phyloP scores from a whole-genome alignment of 1,139 yeast species.

The Yamadazyma siamensis region DNA sequence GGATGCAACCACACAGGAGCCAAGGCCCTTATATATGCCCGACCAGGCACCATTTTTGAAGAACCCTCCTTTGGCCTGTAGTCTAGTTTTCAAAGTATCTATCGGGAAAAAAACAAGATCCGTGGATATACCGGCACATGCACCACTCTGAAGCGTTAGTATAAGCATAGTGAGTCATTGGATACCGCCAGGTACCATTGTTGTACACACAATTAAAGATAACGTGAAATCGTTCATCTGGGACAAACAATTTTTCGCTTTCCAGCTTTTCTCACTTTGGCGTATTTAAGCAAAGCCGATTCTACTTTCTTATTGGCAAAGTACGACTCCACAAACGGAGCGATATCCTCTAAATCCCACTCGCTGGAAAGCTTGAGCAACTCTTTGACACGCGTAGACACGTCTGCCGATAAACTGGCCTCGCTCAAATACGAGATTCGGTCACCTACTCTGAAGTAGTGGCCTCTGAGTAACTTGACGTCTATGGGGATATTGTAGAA shows the following conservation, averaged over 20 bases:
- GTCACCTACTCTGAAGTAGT: conserved; percentile 47
- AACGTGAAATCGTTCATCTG: conserved; percentile 11
- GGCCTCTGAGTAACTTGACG: conserved; percentile 49
- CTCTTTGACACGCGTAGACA: conserved; percentile 53
- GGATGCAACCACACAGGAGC: conserved; percentile 90
- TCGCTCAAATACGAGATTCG: conserved; percentile 52
- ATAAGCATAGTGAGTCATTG: no score
- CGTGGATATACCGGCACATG: conserved; percentile 93
- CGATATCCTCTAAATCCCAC: conserved; percentile 74
- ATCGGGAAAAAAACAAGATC: conserved; percentile 94
- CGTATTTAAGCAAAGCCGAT: conserved; percentile 70
- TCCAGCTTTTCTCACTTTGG: conserved; percentile 60
- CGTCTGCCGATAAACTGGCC: conserved; percentile 45
- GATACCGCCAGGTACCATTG: no score
- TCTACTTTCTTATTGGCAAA: conserved; percentile 63
- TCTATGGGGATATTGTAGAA: conserved; percentile 58
- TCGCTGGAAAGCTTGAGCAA: conserved; percentile 56
- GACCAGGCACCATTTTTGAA: conserved; percentile 87
- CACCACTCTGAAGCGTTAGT: conserved; percentile 64
- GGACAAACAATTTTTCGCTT: conserved; percentile 28
- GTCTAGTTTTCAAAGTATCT: conserved; percentile 88
- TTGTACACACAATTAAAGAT: conserved; percentile 14
- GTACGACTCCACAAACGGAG: conserved; percentile 61
- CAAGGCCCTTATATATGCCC: conserved; percentile 89
- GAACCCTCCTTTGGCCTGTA: conserved; percentile 95